A percentile compares a stretch with the other conserved stretches of the same genome.
These are phyloP conservation scores for Daldinia sp. DNA, from an alignment of 2,329 filamentous ascomycete genomes.

Conservation along the genomic window DNA sequence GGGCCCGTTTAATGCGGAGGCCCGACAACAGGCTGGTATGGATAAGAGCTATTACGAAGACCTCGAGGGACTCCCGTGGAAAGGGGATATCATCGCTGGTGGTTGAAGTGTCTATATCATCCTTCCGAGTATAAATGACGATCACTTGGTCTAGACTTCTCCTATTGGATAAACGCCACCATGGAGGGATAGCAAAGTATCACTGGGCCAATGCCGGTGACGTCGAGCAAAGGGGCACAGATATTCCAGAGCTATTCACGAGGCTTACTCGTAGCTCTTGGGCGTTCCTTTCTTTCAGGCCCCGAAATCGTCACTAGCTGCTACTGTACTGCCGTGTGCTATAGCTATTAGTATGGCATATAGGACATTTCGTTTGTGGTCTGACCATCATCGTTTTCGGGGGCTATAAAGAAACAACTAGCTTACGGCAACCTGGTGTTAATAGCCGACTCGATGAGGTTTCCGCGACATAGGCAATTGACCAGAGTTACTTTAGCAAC, in stretches of 20 bases:
- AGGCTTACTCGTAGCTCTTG: background rate
- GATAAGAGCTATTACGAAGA: constrained; percentile 53
- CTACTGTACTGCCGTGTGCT: background rate
- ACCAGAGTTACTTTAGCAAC: too few relatives aligned
- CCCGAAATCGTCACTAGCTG: background rate
- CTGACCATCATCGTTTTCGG: background rate
- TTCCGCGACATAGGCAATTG: too few relatives aligned
- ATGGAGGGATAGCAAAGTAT: background rate
- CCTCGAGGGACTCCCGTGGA: constrained; percentile 42
- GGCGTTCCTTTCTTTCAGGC: background rate
- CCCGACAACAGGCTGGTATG: constrained; percentile 54
- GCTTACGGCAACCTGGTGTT: background rate
- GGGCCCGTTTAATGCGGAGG: constrained; percentile 56
- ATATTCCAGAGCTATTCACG: background rate
- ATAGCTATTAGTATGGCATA: background rate
- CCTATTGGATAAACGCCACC: background rate
- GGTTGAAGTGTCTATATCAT: constrained; percentile 34
- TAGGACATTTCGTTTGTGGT: background rate
- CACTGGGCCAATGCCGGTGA: background rate
- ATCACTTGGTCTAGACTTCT: background rate
- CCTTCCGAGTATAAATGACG: background rate
- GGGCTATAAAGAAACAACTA: background rate
- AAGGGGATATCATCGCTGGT: constrained; percentile 44
- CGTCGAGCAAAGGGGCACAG: background rate
- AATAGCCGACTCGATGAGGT: background rate